Evolutionary conservation across 1,139 yeast genomes (phyloP).

Genomic region (Ogataea hybrid): DNA sequence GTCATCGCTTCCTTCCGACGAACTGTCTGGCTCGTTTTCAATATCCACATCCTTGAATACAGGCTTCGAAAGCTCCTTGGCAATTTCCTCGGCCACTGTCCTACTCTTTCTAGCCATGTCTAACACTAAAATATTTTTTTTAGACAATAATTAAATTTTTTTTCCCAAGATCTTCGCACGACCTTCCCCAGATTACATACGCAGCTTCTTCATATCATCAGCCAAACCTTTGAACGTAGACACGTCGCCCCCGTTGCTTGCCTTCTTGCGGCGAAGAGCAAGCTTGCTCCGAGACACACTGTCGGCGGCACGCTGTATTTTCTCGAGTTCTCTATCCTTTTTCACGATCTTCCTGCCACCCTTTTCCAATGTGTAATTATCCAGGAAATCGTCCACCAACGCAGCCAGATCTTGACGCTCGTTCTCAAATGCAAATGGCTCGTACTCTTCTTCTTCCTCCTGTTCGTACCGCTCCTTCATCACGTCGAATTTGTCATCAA

Average conservation of each 20-base stretch:
- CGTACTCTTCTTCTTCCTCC: constrained; percentile 49
- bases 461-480: constrained; percentile 66
- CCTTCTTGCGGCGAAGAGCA: constrained; percentile 48
- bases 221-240: constrained; percentile 30
- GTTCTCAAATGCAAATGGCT: constrained; percentile 66
- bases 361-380: constrained; percentile 76
- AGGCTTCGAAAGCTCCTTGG: constrained; percentile 58
- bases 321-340: constrained; percentile 57
- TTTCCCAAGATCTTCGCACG: constrained; percentile 1
- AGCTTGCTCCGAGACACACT: constrained; percentile 62
- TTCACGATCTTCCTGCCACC: constrained; percentile 80
- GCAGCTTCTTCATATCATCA: constrained; percentile 29
- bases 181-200: constrained; percentile 13
- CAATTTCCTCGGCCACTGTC: constrained; percentile 65
- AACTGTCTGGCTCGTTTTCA: constrained; percentile 51
- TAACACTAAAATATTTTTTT: constrained; percentile 2
- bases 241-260: neutral
- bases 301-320: constrained; percentile 64
- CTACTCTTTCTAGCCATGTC: constrained; percentile 40
- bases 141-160: constrained; percentile 2
- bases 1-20: constrained; percentile 33
- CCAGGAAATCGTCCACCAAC: constrained; percentile 88
- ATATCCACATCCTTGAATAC: constrained; percentile 69
- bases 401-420: constrained; percentile 82
- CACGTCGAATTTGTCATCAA: constrained; percentile 88